These are phyloP conservation scores for Eimeria praecox DNA, from an alignment of 169 alveolate species.

Conservation along the genomic window DNA sequence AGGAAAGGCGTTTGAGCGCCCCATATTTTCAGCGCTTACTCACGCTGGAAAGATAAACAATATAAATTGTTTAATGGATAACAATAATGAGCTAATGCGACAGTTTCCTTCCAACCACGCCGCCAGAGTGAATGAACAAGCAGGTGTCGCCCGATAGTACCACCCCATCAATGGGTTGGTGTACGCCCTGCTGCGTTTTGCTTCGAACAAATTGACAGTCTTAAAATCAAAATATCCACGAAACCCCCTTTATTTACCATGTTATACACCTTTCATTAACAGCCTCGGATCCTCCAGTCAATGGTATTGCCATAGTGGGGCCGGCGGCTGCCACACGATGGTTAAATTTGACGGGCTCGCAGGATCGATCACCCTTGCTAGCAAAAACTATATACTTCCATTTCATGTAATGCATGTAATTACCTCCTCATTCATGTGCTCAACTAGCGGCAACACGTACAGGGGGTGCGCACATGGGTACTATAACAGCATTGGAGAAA, in stretches of 20 bases:
- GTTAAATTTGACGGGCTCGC: not conserved
- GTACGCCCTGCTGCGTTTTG: constrained; percentile 4
- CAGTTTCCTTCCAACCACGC: not conserved
- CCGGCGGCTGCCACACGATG: constrained; percentile 33
- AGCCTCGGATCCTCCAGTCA: not conserved
- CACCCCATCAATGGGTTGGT: constrained; percentile 34
- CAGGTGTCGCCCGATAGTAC: constrained; percentile 41
- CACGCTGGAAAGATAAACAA: constrained; percentile 1
- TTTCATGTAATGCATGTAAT: not conserved
- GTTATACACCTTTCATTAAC: not conserved
- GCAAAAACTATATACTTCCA: not conserved
- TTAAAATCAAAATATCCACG: not conserved
- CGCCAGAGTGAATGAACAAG: not conserved
- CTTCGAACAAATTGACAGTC: constrained; percentile 7
- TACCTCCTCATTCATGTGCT: not conserved
- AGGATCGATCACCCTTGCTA: not conserved
- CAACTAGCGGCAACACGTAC: not conserved
- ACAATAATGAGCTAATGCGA: not conserved
- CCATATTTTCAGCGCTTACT: constrained; percentile 5
- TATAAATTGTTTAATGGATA: not conserved
- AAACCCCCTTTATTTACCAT: not conserved
- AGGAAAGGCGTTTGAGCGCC: constrained; percentile 1
- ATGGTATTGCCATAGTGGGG: constrained; percentile 42
- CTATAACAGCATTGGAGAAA: not conserved
- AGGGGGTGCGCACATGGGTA: not conserved